Base-by-base conservation (phyloP, 2,329 filamentous ascomycete genomes). In the Orbilia blumenaviensis region DNA sequence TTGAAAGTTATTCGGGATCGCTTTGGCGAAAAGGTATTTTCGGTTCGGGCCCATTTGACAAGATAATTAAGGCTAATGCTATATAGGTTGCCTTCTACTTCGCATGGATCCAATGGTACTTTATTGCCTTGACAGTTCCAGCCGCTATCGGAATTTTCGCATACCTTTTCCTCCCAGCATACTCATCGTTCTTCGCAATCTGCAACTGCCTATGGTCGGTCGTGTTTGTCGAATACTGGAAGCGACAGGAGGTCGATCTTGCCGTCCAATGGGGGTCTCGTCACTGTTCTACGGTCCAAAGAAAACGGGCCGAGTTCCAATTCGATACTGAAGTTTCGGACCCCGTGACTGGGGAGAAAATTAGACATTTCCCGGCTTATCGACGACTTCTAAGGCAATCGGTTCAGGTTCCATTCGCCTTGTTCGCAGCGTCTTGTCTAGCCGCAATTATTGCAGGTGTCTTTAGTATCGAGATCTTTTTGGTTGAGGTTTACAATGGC, bases 191-290 rank as follows among this genome's bases (percentile, higher is more conserved):
- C 58, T 97, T 96, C 80, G 92, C 91, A 12, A 82, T 94, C 0
- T 86, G 90, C 48, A 94, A 90, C 81, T 91, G 89, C 34, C 84
- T 97, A n/a, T 97, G 94, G 92, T 91, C 91, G 69, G 89, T 95
- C 1, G 85, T 94, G 54, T 97, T 97, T 81, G 91, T 96, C 68
- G 94, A 98, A 82, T 97, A 92, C 83, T 98, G 94, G 94, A 97
- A 96, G 84, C 91, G 94, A 80, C 92, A 96, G 82, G 93, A 98
- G 83, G 86, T 90, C 0, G 94, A 98, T 81, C 86, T 98, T 6
- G 90, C 91, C 7, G 89, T 97, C 14, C 89, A 92, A 79, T 98
- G 94, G 94, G 91, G 92, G 12, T 93, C 97, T 2, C 89, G 91
- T 60, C 91, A 92, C 5, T 93, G 96, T 0, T 94, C 92, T 2